phyloP scores from a whole-genome alignment of 2,329 filamentous ascomycete species.

The Pseudocercospora musae region DNA sequence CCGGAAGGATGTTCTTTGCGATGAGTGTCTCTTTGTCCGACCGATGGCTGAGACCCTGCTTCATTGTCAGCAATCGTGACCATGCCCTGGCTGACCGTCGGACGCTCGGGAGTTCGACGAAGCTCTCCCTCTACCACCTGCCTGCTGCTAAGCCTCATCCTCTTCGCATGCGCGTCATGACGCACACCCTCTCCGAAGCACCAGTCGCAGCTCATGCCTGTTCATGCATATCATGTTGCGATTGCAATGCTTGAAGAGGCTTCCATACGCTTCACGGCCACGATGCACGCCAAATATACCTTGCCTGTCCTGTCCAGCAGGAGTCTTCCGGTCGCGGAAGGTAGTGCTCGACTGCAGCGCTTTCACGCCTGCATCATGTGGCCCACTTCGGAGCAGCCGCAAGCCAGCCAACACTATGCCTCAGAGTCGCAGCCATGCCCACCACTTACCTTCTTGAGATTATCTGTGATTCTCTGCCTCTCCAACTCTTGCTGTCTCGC shows the following conservation, averaged over 20 bases:
- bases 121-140: background rate
- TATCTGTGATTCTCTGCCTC: conserved; percentile 61
- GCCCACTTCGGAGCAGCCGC: background rate
- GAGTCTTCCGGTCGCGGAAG: background rate
- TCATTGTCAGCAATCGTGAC: background rate
- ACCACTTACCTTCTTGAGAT: conserved; percentile 53
- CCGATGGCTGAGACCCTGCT: conserved; percentile 54
- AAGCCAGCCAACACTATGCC: background rate
- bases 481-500: conserved; percentile 61
- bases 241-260: background rate
- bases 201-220: background rate
- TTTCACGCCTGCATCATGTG: background rate
- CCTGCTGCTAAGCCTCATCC: background rate
- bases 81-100: background rate
- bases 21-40: conserved; percentile 72
- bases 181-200: background rate
- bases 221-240: background rate
- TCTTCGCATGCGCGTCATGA: background rate
- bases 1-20: conserved; percentile 83
- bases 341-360: background rate
- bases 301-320: background rate
- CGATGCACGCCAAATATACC: background rate
- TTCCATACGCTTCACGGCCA: background rate
- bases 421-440: background rate
- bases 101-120: background rate